Base-by-base conservation (phyloP, 352 stramenopile genomes). In the Globisporangium nagaii region DNA sequence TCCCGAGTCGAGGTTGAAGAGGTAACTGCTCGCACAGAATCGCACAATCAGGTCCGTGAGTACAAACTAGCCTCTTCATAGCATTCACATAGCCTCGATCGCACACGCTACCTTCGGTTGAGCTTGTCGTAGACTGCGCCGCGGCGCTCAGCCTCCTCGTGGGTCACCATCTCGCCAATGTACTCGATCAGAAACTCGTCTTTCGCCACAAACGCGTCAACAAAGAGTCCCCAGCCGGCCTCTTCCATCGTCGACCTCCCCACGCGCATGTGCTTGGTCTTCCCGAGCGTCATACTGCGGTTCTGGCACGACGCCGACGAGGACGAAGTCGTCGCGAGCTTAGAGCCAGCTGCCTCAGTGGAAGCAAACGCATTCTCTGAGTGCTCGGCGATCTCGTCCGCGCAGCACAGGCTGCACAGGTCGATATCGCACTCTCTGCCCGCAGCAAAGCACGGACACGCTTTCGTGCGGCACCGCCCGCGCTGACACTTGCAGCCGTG, bases 151-250 rank as follows among this genome's bases (percentile, higher is more conserved):
- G 90, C 88, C 57, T 97, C 95, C 52, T 91, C 61, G 50, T 97
- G 90, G 15, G 87, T 84, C 7, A 98, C 84, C 67, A 96, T 80
- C 53, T 99, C 96, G 24, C 96, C 96, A 44, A 96, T 84, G 68
- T 99, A 99, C 64, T 98, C 93, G 57, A 91, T 79, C 32, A 98
- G 77, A 60, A 97, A 98, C 55, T 98, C 88, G 31, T 95, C 89
- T 56, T 97, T 98, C 32, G 80, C 79, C 19, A 98, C 72, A 35
- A 65, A 62, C 32, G 96, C 63, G 49, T 95, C 86, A 4, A 91
- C 86, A 60, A 96, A 98, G 9, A 97, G 66, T 6, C 96, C 96
- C 86, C 86, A 98, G 17, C 89, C 93, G 44, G 88, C 88, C 43
- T 75, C 68, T 43, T 72, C 62, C 42, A 97, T 79, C 1, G 57